phyloP scores from a whole-genome alignment of 2,329 filamentous ascomycete species.

The Rhytidhysteron rufulum region DNA sequence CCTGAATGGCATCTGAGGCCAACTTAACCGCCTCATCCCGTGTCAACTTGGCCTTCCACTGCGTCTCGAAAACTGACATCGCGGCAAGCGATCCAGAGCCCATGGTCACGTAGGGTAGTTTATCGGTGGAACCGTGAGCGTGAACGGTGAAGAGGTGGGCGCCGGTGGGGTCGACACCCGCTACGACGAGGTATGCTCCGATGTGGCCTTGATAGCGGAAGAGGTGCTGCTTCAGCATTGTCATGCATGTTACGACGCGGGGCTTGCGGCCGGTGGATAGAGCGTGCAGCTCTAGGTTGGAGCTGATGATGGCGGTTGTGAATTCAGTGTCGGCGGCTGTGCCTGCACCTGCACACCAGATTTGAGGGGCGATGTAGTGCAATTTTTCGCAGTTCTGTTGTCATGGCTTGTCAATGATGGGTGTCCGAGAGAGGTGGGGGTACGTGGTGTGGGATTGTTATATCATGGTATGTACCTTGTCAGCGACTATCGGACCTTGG shows the following conservation, averaged over 20 bases:
- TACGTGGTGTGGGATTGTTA: conserved; percentile 2
- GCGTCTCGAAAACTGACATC: conserved; percentile 97
- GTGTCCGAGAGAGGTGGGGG: conserved; percentile 2
- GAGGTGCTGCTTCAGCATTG: conserved; percentile 97
- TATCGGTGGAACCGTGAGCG: conserved; percentile 96
- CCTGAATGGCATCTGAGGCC: conserved; percentile 81
- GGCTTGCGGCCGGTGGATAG: conserved; percentile 95
- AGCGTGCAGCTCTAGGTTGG: conserved; percentile 94
- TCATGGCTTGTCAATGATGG: background rate
- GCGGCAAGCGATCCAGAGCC: conserved; percentile 91
- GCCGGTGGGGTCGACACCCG: conserved; percentile 93
- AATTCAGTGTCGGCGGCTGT: conserved; percentile 99
- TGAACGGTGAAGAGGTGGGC: conserved; percentile 96
- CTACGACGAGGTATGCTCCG: conserved; percentile 94
- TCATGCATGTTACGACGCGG: conserved; percentile 98
- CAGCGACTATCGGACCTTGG: conserved; percentile 94
- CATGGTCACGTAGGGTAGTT: conserved; percentile 99
- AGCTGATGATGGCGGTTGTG: conserved; percentile 97
- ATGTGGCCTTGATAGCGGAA: conserved; percentile 98
- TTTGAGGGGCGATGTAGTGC: conserved; percentile 96
- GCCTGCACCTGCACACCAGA: conserved; percentile 98
- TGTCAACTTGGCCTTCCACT: conserved; percentile 78
- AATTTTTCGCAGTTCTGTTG: conserved; percentile 95
- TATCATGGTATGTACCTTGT: conserved; percentile 62
- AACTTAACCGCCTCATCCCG: conserved; percentile 79